A percentile compares a stretch with the other conserved stretches of the same genome.
Conservation (phyloP, 495 filamentous ascomycete species). For the Trichoderma reesei region DNA sequence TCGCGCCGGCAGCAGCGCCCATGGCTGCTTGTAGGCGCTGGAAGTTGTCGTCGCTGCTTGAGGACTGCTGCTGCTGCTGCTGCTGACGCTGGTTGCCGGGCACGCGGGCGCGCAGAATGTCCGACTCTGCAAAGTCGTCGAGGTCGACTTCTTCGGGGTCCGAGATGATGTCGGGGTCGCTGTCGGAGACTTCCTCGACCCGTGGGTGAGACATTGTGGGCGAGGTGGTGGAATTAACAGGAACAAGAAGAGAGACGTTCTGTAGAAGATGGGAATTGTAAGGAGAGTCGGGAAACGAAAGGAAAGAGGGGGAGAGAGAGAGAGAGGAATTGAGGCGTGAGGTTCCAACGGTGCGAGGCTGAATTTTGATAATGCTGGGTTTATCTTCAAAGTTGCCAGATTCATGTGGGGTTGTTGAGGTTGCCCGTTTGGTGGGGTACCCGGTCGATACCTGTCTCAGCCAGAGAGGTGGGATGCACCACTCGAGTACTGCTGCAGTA, state of each 20-base stretch:
- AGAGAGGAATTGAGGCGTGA: background rate
- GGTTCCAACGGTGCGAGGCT: background rate
- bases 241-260: background rate
- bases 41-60: constrained; percentile 11
- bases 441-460: background rate
- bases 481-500: too few species aligned
- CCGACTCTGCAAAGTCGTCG: constrained; percentile 41
- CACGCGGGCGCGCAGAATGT: constrained; percentile 30
- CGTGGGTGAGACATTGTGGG: constrained; percentile 70
- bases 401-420: background rate
- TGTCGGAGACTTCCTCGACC: constrained; percentile 83
- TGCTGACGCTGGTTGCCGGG: background rate
- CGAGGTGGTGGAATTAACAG: background rate
- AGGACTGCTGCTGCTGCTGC: background rate
- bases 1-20: constrained; percentile 22
- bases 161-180: constrained; percentile 55
- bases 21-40: too few species aligned
- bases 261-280: background rate
- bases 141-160: constrained; percentile 66
- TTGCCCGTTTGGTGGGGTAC: constrained; percentile 8
- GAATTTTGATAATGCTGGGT: background rate
- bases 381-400: background rate
- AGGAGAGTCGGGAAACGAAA: background rate
- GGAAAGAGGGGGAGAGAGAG: background rate
- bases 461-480: too few species aligned